Evolutionary conservation across 2,329 filamentous ascomycete genomes (phyloP), one percentile per base, ranked within the genome.

Genomic region (Rhinocladiella similis): DNA sequence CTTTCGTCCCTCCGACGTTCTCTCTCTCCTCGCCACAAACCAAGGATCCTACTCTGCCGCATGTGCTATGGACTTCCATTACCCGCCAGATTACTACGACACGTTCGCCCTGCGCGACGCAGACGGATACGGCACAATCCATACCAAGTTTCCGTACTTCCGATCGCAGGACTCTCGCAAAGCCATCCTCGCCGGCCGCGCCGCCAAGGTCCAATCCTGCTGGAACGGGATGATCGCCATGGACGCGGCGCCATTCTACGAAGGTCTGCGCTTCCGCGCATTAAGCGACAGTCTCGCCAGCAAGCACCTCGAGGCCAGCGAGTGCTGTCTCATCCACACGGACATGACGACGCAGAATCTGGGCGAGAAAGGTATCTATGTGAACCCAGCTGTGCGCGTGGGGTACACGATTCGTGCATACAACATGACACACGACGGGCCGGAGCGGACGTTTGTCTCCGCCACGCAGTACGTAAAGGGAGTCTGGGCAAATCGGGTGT

Each of bases 131-230:
- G 80, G 80, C 25, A 79, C 83, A 33, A 81, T 87, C 3, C 77
- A 88, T 39, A 82, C 85, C 1, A 82, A 86, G 57, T 91, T 83
- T 69, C 88, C 88, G 0, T 88, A 85, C 73, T 88, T 89, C 69
- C 61, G 68, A 10, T 63, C 68, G 16, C 19, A 52, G 1, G 60
- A 53, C 2, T 87, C 85, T 4, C 76, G 83, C 18, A 68, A 79
- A 46, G 81, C 83, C 0, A 69, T 88, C 19, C 76, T 81, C 45
- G 70, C 69, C 5, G 77, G 81, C 62, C 61, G 72, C 10, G 81
- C 79, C 1, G 84, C 88, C 0, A 71, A 72, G 25, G 85, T 89
- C 1, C 70, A 72, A n/a, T 85, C 82, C 41, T 89, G 86, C 69
- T 89, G 85, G 85, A 88, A 88, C 63, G 86, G 85, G 43, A 82